A percentile compares a stretch with the other conserved stretches of the same genome.
These are phyloP conservation scores for Phoenix dactylifera DNA, from an alignment of 176 grass and related monocot genomes.

Conservation along the genomic window DNA sequence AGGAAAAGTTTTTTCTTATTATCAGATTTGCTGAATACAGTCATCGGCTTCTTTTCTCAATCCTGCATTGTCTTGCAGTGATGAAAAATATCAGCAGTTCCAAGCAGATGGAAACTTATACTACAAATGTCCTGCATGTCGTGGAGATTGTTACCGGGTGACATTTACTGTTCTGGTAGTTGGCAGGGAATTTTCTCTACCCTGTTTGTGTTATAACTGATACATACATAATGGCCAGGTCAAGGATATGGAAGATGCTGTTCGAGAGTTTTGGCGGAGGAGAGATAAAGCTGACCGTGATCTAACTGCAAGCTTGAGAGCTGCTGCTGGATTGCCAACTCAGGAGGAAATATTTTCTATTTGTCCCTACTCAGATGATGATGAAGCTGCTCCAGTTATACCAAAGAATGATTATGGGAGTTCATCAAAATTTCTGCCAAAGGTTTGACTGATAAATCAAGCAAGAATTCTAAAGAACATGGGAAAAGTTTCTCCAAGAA, in stretches of 20 bases:
- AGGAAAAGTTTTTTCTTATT: too few relatives aligned
- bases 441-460: slow-evolving; percentile 54
- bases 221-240: slow-evolving; percentile 40
- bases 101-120: slow-evolving; percentile 87
- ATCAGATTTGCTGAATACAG: too few relatives aligned
- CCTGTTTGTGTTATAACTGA: too few relatives aligned
- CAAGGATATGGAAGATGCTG: slow-evolving; percentile 84
- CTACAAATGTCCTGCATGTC: slow-evolving; percentile 80
- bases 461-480: slow-evolving; percentile 39
- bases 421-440: slow-evolving; percentile 83
- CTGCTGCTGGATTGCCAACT: slow-evolving; percentile 73
- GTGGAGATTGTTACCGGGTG: slow-evolving; percentile 93
- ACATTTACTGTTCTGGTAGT: slow-evolving; percentile 22
- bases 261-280: slow-evolving; percentile 89
- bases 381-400: slow-evolving; percentile 41
- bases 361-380: slow-evolving; percentile 57
- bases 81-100: slow-evolving; percentile 92
- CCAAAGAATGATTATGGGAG: slow-evolving; percentile 75
- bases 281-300: slow-evolving; percentile 62
- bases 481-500: slow-evolving; percentile 40
- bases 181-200: too few relatives aligned
- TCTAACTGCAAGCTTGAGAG: slow-evolving; percentile 68
- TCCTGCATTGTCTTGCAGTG: slow-evolving; percentile 24
- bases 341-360: slow-evolving; percentile 40
- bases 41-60: too few relatives aligned